Conservation (phyloP, 495 filamentous ascomycete genomes). For the Neurospora sp. region DNA sequence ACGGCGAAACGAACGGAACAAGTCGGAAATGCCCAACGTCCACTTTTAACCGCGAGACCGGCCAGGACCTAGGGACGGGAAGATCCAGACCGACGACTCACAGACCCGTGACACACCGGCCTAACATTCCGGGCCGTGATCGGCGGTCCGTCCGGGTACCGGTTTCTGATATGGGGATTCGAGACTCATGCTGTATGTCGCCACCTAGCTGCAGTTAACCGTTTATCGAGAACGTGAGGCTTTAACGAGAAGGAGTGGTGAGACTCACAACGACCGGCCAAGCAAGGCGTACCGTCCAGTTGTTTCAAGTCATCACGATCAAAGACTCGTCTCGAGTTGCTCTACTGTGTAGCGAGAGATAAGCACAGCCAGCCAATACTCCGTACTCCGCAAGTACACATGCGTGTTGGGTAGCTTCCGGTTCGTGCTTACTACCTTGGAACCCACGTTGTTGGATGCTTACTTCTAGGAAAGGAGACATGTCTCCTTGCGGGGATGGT, state of each 20-base stretch:
- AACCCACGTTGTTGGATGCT: neutral
- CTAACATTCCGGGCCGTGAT: neutral
- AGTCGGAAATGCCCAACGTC: neutral
- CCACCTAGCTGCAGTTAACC: neutral
- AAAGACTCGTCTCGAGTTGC: neutral
- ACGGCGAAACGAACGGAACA: neutral
- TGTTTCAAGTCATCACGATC: neutral
- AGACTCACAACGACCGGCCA: neutral
- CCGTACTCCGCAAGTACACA: neutral
- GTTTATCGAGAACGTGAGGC: neutral
- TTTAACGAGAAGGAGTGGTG: neutral
- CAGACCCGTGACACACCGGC: neutral
- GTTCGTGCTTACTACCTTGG: neutral
- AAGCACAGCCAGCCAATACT: neutral
- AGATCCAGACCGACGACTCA: neutral
- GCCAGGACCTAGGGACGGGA: neutral
- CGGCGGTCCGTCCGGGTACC: neutral
- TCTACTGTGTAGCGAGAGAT: neutral
- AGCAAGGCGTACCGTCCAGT: neutral
- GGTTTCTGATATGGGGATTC: neutral
- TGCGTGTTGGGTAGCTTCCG: neutral
- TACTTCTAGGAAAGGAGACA: neutral
- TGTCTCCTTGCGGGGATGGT: neutral
- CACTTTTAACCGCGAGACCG: neutral
- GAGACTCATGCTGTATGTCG: neutral